A percentile compares a stretch with the other conserved stretches of the same genome.
Evolutionary conservation across 306 rosid species (phyloP).

Genomic region (Rosa chinensis): DNA sequence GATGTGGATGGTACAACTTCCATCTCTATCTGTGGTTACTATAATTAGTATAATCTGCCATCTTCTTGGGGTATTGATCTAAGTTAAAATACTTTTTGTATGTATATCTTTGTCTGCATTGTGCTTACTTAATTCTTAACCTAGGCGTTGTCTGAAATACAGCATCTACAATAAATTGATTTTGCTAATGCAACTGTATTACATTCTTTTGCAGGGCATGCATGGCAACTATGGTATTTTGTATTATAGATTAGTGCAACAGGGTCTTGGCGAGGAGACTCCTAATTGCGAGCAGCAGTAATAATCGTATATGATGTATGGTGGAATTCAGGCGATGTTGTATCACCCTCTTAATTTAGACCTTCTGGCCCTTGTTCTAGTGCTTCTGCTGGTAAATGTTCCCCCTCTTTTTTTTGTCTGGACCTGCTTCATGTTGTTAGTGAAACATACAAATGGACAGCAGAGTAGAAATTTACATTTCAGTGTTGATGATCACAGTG

Average conservation of each 20-base stretch:
- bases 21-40: too few relatives aligned
- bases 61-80: too few relatives aligned
- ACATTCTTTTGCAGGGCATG: slow-evolving; percentile 73
- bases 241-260: slow-evolving; percentile 93
- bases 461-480: slow-evolving; percentile 43
- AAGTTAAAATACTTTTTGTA: too few relatives aligned
- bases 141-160: not conserved
- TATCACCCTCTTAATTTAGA: slow-evolving; percentile 25
- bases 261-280: slow-evolving; percentile 64
- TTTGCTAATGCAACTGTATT: slow-evolving; percentile 22
- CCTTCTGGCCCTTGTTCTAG: slow-evolving; percentile 32
- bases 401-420: slow-evolving; percentile 34
- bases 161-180: not conserved
- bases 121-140: not conserved
- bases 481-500: slow-evolving; percentile 25
- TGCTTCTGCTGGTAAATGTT: slow-evolving; percentile 37
- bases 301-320: too few relatives aligned
- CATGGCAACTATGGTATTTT: slow-evolving; percentile 97
- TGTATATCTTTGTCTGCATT: not conserved
- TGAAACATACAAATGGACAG: slow-evolving; percentile 36
- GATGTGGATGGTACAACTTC: too few relatives aligned
- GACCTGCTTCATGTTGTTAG: slow-evolving; percentile 30
- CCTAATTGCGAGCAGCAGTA: slow-evolving; percentile 55
- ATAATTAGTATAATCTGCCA: too few relatives aligned
- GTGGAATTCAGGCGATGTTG: slow-evolving; percentile 26